A percentile compares a stretch with the other conserved stretches of the same genome.
Conservation (phyloP, 345 rosid genomes). For the Hibiscus trionum region DNA sequence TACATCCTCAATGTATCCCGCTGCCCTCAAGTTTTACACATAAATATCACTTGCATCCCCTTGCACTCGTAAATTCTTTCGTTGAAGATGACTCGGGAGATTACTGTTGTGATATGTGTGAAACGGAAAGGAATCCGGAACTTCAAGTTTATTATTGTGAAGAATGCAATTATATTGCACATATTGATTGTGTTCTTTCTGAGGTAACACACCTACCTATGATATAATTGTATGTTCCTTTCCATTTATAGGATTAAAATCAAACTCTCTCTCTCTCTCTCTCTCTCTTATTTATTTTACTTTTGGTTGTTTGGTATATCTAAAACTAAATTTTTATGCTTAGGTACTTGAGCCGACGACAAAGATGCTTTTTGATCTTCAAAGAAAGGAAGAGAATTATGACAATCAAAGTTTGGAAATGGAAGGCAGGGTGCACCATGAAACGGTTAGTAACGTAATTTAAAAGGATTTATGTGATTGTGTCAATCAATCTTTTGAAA, state of each 20-base stretch:
- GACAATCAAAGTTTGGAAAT: neutral
- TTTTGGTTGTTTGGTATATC: neutral
- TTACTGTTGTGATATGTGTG: slow-evolving; percentile 1
- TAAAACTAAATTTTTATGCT: neutral
- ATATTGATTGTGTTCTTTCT: neutral
- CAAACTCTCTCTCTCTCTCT: neutral
- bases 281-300: neutral
- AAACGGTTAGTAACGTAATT: neutral
- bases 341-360: neutral
- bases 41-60: neutral
- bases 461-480: too few relatives aligned
- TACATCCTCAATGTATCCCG: neutral
- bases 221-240: neutral
- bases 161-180: neutral
- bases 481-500: too few relatives aligned
- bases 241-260: neutral
- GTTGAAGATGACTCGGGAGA: neutral
- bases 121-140: neutral
- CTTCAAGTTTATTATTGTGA: neutral
- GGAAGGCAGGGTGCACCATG: neutral
- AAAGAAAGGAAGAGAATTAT: neutral
- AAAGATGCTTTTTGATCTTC: neutral
- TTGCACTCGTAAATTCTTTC: neutral
- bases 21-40: neutral
- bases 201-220: neutral